Conservation (phyloP, 148 eudicot genomes). For the Beta vulgaris region DNA sequence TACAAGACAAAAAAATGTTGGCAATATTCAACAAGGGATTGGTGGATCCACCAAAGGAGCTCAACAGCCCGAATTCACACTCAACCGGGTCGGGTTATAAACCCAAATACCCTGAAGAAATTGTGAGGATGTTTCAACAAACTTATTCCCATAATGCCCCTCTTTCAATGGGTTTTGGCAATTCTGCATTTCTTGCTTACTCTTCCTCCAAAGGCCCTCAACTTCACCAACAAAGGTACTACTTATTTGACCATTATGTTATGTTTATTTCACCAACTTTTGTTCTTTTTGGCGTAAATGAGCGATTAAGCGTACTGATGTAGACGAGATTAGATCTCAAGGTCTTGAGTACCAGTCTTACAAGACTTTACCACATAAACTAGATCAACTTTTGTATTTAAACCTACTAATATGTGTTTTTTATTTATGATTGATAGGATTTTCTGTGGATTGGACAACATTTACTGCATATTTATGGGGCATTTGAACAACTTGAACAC, state of each 20-base stretch:
- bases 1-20: constrained; percentile 66
- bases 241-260: no score
- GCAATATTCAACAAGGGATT: constrained; percentile 69
- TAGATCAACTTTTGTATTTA: no score
- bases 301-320: no score
- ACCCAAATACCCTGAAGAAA: constrained; percentile 52
- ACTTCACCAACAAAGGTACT: constrained; percentile 30
- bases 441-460: constrained; percentile 71
- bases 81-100: constrained; percentile 26
- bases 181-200: constrained; percentile 65
- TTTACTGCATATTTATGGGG: constrained; percentile 75
- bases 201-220: constrained; percentile 41
- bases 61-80: constrained; percentile 55
- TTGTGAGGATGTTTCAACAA: constrained; percentile 52
- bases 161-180: constrained; percentile 55
- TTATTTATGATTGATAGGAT: constrained; percentile 34
- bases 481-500: constrained; percentile 53
- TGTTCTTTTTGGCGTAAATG: no score
- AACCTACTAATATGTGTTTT: no score
- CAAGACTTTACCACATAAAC: no score
- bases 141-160: constrained; percentile 34
- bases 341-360: no score
- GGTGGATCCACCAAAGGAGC: constrained; percentile 75
- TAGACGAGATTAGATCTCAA: no score
- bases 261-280: background rate